Evolutionary conservation across 2,329 filamentous ascomycete genomes (phyloP), one percentile per base, ranked within the genome.

Genomic region (Juglanconis juglandina): DNA sequence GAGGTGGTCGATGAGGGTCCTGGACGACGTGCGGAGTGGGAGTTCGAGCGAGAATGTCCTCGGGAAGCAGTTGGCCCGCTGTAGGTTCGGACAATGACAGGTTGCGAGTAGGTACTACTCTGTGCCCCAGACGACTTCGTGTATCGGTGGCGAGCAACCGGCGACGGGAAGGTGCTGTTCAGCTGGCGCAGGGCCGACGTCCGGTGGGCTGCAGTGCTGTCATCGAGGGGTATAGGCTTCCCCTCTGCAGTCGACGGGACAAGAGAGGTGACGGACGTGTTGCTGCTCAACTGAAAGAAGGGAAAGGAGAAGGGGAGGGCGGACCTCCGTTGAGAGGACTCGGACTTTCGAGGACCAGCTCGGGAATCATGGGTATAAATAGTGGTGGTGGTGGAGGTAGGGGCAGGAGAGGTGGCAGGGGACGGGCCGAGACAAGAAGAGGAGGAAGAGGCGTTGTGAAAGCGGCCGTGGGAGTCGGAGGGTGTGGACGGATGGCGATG

Each of bases 1-100:
- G 67, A 68, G 32, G 70, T 68, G 17, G 66, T 65, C 34, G 69
- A 61, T 10, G 68, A 66, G 1, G 71, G 72, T 11, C 71, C 68
- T 30, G 68, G 67, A 13, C 73, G 72, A 46, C 66, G 68, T 55
- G 66, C 58, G 3, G 69, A 68, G 47, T 56, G 49, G 52, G 63
- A 66, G 50, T 64, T 49, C 56, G 65, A 64, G 54, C 67, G 66
- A n/a, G 67, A 67, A 32, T 66, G 60, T 4, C 68, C 58, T 42
- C 73, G 70, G 1, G 76, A 73, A 24, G 72, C 70, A 11, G 72
- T 65, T 1, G 77, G 78, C 1, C 82, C 80, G 48, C 82, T 84
- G 68, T 88, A 87, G 53, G 84, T 87, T 60, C 84, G 80, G 32
- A 88, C 86, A 44, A 88, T 82, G 59, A 88, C 84, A n/a, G 86